Evolutionary conservation across 352 stramenopile species (phyloP), one percentile per base, ranked within the genome.

Genomic region (Hyaloperonospora brassicae): DNA sequence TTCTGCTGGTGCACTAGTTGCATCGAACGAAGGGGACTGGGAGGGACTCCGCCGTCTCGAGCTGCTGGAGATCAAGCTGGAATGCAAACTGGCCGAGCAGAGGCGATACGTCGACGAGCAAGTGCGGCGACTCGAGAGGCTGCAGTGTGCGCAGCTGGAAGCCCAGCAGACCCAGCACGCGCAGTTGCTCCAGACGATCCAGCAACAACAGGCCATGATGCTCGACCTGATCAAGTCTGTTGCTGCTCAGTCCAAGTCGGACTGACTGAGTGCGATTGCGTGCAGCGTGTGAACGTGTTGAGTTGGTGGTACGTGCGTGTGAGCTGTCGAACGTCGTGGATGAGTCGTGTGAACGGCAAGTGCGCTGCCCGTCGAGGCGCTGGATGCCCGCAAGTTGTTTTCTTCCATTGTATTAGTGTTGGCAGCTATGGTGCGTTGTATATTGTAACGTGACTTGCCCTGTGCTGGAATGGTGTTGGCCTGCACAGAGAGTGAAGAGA

Each of bases 131-230:
- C 54, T 75, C 0, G 63, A 68, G 13, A 30, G 38, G 14, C 46
- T 70, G 30, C 64, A 72, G 36, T 53, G 58, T 2, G 50, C 44
- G 9, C 66, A 72, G 50, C 23, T 72, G 0, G 49, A 70, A 50
- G 22, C 31, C 1, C 66, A 75, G 35, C 62, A 72, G 45, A 57
- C 48, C 2, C 62, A 72, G 17, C 57, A 72, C 30, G 56, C 64
- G 13, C 66, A 72, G 42, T 35, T 70, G 2, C 27, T 72, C 17
- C 50, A 52, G 12, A 72, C 61, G 24, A 70, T 75, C 35, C 48
- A 75, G 45, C 66, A 72, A 22, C 66, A 75, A 14, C 66, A 75
- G 45, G 50, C 57, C 13, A 75, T 63, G 62, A 72, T 75, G 52
- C 45, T 75, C 12, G 62, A 75, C 11, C 38, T 75, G 9, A 68